These are phyloP conservation scores for Myriosclerotinia curreyana DNA, from an alignment of 2,329 filamentous ascomycete species.

Conservation along the genomic window DNA sequence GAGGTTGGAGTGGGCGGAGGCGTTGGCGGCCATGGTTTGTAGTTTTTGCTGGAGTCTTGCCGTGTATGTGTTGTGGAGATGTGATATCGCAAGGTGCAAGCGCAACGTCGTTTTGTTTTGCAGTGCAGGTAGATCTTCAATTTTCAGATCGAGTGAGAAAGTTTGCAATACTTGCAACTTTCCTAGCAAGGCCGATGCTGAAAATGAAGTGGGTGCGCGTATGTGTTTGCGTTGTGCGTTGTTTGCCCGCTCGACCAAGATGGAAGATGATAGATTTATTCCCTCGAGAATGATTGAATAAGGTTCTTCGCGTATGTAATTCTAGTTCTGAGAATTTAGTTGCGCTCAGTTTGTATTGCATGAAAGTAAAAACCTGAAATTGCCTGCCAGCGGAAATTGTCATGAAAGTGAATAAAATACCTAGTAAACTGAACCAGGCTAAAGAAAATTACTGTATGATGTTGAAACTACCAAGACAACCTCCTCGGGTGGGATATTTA, in stretches of 20 bases:
- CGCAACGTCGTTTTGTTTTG: not conserved
- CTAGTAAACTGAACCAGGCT: too few species aligned
- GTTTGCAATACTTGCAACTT: not conserved
- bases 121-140: not conserved
- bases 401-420: not conserved
- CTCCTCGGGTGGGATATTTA: not conserved
- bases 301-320: not conserved
- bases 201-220: not conserved
- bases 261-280: not conserved
- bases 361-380: not conserved
- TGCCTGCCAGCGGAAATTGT: not conserved
- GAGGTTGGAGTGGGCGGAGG: constrained; percentile 6
- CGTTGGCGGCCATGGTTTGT: constrained; percentile 4
- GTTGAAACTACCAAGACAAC: not conserved
- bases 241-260: not conserved
- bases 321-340: not conserved
- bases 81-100: not conserved
- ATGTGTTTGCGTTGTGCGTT: not conserved
- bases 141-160: not conserved
- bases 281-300: not conserved
- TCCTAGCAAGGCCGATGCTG: not conserved
- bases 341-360: not conserved
- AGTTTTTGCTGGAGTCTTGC: not conserved
- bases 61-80: not conserved
- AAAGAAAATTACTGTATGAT: not conserved